Evolutionary conservation across 305 asterid genomes (phyloP).

Genomic region (Solanum hybrid): DNA sequence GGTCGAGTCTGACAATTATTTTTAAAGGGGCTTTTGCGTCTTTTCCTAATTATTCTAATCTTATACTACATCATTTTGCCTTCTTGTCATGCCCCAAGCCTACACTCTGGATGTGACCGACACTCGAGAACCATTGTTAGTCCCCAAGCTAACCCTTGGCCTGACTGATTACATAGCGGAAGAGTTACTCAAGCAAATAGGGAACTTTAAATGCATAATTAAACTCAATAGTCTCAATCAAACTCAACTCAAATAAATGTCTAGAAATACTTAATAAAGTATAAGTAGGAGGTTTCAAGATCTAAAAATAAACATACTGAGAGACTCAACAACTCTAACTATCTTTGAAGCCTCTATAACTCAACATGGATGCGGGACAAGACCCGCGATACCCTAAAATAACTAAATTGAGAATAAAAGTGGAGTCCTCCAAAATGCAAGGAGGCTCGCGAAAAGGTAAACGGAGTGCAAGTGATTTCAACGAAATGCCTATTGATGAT

Average conservation of each 20-base stretch:
- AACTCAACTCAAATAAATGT: not conserved
- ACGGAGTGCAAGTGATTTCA: not conserved
- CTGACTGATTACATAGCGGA: not conserved
- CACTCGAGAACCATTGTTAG: not conserved
- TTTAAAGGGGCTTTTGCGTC: no score
- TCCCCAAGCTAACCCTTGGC: not conserved
- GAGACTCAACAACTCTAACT: not conserved
- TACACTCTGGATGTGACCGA: not conserved
- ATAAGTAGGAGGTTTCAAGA: not conserved
- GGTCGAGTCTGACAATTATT: no score
- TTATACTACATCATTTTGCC: no score
- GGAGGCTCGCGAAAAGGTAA: not conserved
- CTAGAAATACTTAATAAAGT: not conserved
- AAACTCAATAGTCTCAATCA: no score
- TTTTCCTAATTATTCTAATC: no score
- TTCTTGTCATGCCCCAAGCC: not conserved
- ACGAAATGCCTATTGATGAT: not conserved
- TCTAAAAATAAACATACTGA: not conserved
- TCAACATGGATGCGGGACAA: not conserved
- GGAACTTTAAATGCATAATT: not conserved
- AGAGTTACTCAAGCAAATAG: not conserved
- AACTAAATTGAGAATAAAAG: not conserved
- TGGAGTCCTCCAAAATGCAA: not conserved
- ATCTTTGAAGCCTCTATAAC: not conserved
- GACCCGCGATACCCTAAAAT: not conserved